Conservation (phyloP, 2,329 filamentous ascomycete species). For the Xylariaceae sp. region DNA sequence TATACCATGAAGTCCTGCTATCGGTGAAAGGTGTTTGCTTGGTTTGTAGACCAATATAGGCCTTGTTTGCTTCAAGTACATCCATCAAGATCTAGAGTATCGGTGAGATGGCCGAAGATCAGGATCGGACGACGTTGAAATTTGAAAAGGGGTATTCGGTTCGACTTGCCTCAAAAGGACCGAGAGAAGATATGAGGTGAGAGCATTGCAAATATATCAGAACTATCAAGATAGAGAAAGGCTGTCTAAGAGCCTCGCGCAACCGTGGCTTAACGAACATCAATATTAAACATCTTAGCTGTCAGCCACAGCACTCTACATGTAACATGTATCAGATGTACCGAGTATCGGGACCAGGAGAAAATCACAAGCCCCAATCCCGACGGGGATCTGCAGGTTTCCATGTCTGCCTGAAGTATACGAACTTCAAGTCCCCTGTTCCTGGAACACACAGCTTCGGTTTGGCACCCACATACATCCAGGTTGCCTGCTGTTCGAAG, state of each 20-base stretch:
- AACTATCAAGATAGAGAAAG: slow-evolving; percentile 7
- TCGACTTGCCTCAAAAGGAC: no score
- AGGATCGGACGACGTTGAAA: no score
- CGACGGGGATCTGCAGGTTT: slow-evolving; percentile 24
- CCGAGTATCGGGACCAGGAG: slow-evolving; percentile 14
- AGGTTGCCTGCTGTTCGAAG: no score
- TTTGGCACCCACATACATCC: no score
- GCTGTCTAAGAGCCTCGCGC: slow-evolving; percentile 14
- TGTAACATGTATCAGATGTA: slow-evolving; percentile 13
- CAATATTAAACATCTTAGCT: slow-evolving; percentile 5
- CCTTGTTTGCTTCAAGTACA: no score
- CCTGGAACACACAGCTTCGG: no score
- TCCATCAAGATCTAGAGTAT: no score
- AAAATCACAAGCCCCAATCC: slow-evolving; percentile 17
- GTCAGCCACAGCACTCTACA: slow-evolving; percentile 14
- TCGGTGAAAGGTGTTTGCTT: no score
- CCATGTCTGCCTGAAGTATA: slow-evolving; percentile 16
- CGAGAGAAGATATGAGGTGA: background rate
- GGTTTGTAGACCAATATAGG: no score
- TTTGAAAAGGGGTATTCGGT: no score
- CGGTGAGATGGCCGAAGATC: no score
- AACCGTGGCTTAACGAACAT: slow-evolving; percentile 10
- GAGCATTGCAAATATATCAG: background rate
- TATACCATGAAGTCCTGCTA: no score
- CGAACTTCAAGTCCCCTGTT: slow-evolving; percentile 9